Conservation (phyloP, 208 protist genomes). For the Wallacemonas collosoma region DNA sequence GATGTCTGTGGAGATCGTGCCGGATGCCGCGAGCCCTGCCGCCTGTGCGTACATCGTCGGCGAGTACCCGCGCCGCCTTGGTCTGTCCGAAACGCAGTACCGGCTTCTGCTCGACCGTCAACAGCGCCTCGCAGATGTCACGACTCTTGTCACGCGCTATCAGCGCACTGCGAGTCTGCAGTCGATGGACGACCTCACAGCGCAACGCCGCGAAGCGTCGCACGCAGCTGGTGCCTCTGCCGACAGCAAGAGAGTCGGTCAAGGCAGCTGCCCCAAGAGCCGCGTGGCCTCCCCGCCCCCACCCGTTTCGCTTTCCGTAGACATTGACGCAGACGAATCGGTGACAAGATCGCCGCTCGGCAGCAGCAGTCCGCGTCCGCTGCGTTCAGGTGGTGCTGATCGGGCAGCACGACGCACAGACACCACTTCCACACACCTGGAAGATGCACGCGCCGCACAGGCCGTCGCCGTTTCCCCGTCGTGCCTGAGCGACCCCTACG, state of each 20-base stretch:
- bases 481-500: slow-evolving; percentile 12
- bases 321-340: slow-evolving; percentile 6
- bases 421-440: too few species aligned
- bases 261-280: not conserved
- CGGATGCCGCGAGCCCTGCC: not conserved
- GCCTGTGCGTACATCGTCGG: slow-evolving; percentile 4
- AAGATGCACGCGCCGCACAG: too few species aligned
- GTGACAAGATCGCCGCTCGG: too few species aligned
- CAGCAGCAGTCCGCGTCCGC: too few species aligned
- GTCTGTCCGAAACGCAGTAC: slow-evolving; percentile 10
- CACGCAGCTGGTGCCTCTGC: not conserved
- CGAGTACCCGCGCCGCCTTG: slow-evolving; percentile 5
- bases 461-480: too few species aligned
- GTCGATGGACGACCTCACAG: slow-evolving; percentile 2
- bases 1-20: not conserved
- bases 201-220: not conserved
- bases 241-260: not conserved
- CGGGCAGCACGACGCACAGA: too few species aligned
- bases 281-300: slow-evolving; percentile 13
- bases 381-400: too few species aligned
- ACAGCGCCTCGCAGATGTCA: slow-evolving; percentile 3
- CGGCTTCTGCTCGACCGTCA: slow-evolving; percentile 3
- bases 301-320: slow-evolving; percentile 1
- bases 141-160: not conserved
- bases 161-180: not conserved